These are phyloP conservation scores for Cutaneotrichosporon cutaneum DNA, from an alignment of 1,284 basidiomycete species.

Conservation along the genomic window DNA sequence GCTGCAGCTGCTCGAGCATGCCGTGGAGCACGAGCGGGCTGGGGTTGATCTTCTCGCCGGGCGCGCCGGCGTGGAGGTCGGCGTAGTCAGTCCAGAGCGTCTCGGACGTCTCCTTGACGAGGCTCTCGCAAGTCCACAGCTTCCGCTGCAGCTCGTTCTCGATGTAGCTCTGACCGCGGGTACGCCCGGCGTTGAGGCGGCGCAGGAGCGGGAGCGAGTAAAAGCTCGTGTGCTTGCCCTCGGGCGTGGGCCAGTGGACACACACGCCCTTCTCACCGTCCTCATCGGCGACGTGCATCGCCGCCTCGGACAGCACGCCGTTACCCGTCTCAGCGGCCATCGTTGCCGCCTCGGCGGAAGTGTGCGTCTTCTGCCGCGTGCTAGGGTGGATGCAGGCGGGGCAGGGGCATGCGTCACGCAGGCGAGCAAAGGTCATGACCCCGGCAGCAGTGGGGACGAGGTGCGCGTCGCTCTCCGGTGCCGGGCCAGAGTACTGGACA, in stretches of 20 bases:
- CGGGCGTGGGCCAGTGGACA: slow-evolving; percentile 16
- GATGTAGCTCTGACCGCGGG: slow-evolving; percentile 16
- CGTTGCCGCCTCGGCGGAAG: slow-evolving; percentile 32
- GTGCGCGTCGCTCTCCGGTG: slow-evolving; percentile 11
- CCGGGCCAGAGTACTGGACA: slow-evolving; percentile 17
- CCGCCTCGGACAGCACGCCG: slow-evolving; percentile 43
- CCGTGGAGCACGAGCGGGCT: slow-evolving; percentile 22
- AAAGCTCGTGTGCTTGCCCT: slow-evolving; percentile 13
- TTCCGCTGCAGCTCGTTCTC: slow-evolving; percentile 16
- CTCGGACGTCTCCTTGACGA: slow-evolving; percentile 4
- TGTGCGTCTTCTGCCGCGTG: slow-evolving; percentile 73
- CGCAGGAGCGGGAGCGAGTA: slow-evolving; percentile 22
- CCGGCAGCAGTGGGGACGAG: neutral
- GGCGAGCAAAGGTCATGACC: slow-evolving; percentile 50
- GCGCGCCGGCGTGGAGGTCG: slow-evolving; percentile 16
- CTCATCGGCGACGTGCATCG: slow-evolving; percentile 29
- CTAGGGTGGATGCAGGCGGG: slow-evolving; percentile 65
- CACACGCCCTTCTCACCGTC: slow-evolving; percentile 11
- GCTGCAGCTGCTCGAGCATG: slow-evolving; percentile 49
- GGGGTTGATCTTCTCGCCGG: slow-evolving; percentile 6
- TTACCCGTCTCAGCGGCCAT: slow-evolving; percentile 53
- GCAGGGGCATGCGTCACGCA: slow-evolving; percentile 63
- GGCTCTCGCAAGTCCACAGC: slow-evolving; percentile 16
- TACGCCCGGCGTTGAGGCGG: slow-evolving; percentile 13
- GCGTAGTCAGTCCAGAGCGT: slow-evolving; percentile 16